These are phyloP conservation scores for Oryza coarctata DNA, from an alignment of 176 grass and related monocot species.

Conservation along the genomic window DNA sequence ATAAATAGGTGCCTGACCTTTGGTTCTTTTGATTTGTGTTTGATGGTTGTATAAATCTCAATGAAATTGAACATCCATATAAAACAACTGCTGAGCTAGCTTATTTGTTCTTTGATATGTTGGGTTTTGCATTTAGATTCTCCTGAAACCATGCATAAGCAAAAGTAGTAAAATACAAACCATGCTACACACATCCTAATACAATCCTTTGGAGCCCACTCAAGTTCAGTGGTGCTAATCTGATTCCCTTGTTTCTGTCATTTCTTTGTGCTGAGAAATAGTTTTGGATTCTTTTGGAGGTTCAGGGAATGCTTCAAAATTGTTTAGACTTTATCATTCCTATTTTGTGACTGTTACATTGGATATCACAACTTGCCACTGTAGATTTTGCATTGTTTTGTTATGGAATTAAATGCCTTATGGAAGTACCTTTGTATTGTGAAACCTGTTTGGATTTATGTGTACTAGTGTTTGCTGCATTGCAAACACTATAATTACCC, in stretches of 20 bases:
- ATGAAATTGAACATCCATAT: background rate
- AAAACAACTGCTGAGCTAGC: background rate
- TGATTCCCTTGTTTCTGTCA: background rate
- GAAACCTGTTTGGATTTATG: constrained; percentile 5
- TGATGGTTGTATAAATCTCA: constrained; percentile 1
- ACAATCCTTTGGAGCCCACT: background rate
- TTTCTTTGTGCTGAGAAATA: background rate
- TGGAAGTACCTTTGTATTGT: background rate
- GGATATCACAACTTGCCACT: background rate
- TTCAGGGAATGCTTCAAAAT: background rate
- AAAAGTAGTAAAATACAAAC: background rate
- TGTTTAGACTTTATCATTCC: background rate
- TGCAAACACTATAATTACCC: background rate
- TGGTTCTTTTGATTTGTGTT: background rate
- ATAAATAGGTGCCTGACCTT: background rate
- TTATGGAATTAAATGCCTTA: background rate
- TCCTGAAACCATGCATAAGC: background rate
- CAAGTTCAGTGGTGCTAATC: background rate
- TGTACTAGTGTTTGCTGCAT: background rate
- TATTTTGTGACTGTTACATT: background rate
- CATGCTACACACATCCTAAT: background rate
- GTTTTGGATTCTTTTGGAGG: background rate
- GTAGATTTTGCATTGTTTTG: constrained; percentile 7
- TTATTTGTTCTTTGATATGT: background rate
- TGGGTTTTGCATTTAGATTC: constrained; percentile 4